Evolutionary conservation across 257 asterid genomes (phyloP), one percentile per base, ranked within the genome.

Genomic region (Solanum infundibuliforme): DNA sequence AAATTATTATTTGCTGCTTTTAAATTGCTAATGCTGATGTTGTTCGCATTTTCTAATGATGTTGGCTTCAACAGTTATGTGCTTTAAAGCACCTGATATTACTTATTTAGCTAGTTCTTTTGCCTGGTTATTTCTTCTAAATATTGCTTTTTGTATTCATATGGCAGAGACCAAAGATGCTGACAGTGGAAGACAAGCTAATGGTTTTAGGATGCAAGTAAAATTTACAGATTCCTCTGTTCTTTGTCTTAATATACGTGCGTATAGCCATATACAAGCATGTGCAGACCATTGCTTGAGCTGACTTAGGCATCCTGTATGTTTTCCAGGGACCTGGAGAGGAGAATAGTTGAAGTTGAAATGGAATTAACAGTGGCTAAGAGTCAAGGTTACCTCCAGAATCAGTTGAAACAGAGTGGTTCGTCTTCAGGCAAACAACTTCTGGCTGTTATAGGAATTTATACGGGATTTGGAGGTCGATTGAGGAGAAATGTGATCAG

Each of bases 301-400:
- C 72, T 86, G n/a, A 52, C 34, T 55, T 48, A 21, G 29, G 36
- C 52, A 14, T 86, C 60, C 77, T 31, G 60, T 72, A 32, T 52
- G 32, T 66, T 87, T 83, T 43, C 75, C 89, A 96, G 99, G 93
- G 95, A 93, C 38, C 84, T 96, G 91, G 93, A 95, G 91, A 92
- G 94, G 88, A 94, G 92, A 89, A 94, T 96, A 83, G 98, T 93
- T 91, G 98, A 94, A 88, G 93, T 93, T 66, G 98, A 96, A 94
- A 96, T 95, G 98, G 98, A 96, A 87, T 87, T 96, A 91, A 92
- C 99, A 12, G 84, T 94, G 88, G 99, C 98, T 12, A 96, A 96
- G 93, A 94, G 98, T 93, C 94, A 96, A 91, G 99, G 99, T 76
- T 96, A 91, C 92, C 98, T 96, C 84, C 94, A 93, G 92, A 94